Conservation (phyloP, 106 monocot species). For the Dendrobium chrysotoxum region DNA sequence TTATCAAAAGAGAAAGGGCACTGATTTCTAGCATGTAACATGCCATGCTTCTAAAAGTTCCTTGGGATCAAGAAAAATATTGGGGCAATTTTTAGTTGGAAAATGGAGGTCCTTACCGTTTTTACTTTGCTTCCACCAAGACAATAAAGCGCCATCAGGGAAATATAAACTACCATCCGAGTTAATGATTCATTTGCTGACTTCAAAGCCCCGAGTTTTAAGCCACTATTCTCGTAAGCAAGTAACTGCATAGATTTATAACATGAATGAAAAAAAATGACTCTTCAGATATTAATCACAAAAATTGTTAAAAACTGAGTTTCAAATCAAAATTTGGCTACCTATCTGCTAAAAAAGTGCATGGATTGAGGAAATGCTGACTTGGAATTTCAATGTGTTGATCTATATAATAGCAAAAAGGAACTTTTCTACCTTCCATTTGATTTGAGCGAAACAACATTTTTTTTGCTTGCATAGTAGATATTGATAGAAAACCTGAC, state of each 20-base stretch:
- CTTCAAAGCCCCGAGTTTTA: constrained; percentile 78
- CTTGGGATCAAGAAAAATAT: neutral
- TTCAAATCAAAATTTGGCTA: too few species aligned
- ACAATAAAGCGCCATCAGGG: constrained; percentile 76
- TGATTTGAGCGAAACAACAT: too few species aligned
- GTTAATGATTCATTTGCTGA: constrained; percentile 99
- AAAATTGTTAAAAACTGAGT: too few species aligned
- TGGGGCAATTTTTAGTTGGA: neutral
- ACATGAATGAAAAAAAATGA: neutral
- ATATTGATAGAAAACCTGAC: too few species aligned
- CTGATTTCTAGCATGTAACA: neutral
- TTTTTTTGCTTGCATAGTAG: too few species aligned
- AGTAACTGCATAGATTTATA: constrained; percentile 37
- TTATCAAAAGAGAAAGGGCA: too few species aligned
- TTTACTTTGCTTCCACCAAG: constrained; percentile 98
- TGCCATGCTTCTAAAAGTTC: neutral
- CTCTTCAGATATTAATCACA: too few species aligned
- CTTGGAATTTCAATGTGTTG: too few species aligned
- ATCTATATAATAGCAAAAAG: too few species aligned
- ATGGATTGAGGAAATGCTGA: too few species aligned
- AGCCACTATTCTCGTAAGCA: constrained; percentile 85
- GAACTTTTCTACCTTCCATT: too few species aligned
- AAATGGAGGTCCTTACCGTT: constrained; percentile 42
- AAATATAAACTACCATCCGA: constrained; percentile 84
- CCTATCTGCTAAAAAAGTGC: too few species aligned